A percentile compares a stretch with the other conserved stretches of the same genome.
These are phyloP conservation scores for Gossypium schwendimanii DNA, from an alignment of 441 rosid genomes.

Conservation along the genomic window DNA sequence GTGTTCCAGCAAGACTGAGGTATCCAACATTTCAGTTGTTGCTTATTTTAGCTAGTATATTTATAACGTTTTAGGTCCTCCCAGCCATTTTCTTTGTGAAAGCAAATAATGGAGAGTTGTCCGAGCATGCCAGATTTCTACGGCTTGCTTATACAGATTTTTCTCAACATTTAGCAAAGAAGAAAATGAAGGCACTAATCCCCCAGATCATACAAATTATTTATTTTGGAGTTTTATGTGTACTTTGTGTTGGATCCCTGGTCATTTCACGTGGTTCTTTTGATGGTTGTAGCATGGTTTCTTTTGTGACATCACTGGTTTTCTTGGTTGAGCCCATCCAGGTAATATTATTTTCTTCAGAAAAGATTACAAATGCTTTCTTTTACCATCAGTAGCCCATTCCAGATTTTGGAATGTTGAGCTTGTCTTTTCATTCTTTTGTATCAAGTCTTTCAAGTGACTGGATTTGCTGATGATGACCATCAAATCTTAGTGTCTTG, in stretches of 20 bases:
- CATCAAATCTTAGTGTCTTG: not conserved
- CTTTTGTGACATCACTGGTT: slow-evolving; percentile 70
- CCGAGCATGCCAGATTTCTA: slow-evolving; percentile 64
- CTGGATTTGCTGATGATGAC: not conserved
- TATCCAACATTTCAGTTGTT: slow-evolving; percentile 1
- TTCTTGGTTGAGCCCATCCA: slow-evolving; percentile 87
- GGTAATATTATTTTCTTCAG: slow-evolving; percentile 32
- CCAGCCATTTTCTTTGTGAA: slow-evolving; percentile 84
- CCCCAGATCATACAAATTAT: slow-evolving; percentile 73
- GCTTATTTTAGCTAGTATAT: not conserved
- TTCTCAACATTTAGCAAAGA: slow-evolving; percentile 54
- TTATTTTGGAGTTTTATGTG: slow-evolving; percentile 61
- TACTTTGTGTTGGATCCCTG: slow-evolving; percentile 63
- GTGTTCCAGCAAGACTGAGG: not conserved
- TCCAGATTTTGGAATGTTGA: not conserved
- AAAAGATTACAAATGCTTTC: slow-evolving; percentile 8
- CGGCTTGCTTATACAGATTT: slow-evolving; percentile 63
- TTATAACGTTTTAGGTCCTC: slow-evolving; percentile 45
- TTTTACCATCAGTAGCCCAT: not conserved
- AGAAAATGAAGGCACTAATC: slow-evolving; percentile 81
- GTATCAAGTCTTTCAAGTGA: not conserved
- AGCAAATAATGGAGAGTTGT: slow-evolving; percentile 77
- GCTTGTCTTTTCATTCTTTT: not conserved
- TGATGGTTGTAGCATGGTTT: slow-evolving; percentile 56
- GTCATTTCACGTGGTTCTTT: slow-evolving; percentile 55